These are phyloP conservation scores for Trichoderma afroharzianum DNA, from an alignment of 2,329 filamentous ascomycete species.

Conservation along the genomic window DNA sequence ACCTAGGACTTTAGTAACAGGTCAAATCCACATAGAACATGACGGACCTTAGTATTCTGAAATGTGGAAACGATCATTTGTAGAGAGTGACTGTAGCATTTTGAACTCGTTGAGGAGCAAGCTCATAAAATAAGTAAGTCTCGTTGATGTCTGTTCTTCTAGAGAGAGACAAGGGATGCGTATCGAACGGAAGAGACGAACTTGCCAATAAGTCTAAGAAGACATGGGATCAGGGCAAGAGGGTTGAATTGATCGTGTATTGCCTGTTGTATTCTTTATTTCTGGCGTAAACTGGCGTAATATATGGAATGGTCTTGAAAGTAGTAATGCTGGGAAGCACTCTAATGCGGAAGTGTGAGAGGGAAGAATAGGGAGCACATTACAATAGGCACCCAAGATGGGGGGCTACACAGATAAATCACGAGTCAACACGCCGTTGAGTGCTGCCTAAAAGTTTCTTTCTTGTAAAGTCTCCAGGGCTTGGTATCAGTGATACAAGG, in stretches of 20 bases:
- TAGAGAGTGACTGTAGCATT: too few species aligned
- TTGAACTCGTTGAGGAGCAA: too few species aligned
- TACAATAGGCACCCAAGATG: not conserved
- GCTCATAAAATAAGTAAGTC: not conserved
- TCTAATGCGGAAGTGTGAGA: not conserved
- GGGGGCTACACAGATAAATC: not conserved
- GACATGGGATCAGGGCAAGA: not conserved
- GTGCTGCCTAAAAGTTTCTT: not conserved
- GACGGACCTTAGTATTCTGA: too few species aligned
- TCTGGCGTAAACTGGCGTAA: too few species aligned
- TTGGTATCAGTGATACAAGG: too few species aligned
- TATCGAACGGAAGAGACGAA: not conserved
- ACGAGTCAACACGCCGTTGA: not conserved
- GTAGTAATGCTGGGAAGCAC: not conserved
- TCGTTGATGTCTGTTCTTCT: not conserved
- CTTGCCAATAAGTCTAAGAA: not conserved
- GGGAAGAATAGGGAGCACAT: not conserved
- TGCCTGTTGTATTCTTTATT: too few species aligned
- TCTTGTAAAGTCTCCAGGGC: not conserved
- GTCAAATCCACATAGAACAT: too few species aligned
- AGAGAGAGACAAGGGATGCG: not conserved
- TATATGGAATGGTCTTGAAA: not conserved
- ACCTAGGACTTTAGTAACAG: too few species aligned
- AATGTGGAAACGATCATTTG: too few species aligned
- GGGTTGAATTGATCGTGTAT: not conserved